A percentile compares a stretch with the other conserved stretches of the same genome.
Conservation (phyloP, 805 yeast species). For the Metschnikowia colocasiae region DNA sequence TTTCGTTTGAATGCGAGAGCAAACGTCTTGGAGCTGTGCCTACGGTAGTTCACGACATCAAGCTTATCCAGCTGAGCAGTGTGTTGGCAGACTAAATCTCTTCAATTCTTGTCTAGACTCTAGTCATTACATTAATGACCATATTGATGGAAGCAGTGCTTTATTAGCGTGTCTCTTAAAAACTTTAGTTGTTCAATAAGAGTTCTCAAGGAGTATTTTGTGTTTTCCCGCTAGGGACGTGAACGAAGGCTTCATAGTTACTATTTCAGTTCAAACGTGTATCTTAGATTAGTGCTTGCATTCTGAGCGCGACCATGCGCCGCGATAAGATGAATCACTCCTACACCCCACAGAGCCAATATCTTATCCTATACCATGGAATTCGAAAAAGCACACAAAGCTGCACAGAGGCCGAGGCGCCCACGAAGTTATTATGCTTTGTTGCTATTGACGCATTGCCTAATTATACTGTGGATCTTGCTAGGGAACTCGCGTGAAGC, state of each 20-base stretch:
- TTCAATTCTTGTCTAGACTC: no score
- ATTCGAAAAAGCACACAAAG: neutral
- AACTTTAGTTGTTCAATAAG: no score
- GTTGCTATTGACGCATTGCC: neutral
- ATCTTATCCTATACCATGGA: neutral
- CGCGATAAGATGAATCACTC: constrained; percentile 1
- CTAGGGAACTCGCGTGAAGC: neutral
- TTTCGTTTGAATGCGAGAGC: constrained; percentile 23
- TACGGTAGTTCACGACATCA: constrained; percentile 31
- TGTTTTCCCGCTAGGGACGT: no score
- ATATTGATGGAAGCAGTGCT: neutral
- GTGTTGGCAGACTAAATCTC: constrained; percentile 18
- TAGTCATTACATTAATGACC: neutral
- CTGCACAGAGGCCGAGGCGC: neutral
- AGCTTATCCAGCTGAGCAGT: constrained; percentile 35
- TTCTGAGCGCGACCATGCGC: neutral
- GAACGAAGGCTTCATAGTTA: no score
- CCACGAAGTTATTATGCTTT: neutral
- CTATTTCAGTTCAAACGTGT: no score
- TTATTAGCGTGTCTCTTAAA: neutral
- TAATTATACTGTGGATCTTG: neutral
- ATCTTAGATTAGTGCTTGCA: neutral
- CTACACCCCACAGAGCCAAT: constrained; percentile 3
- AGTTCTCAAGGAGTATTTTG: no score
- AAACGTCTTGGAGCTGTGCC: constrained; percentile 16